phyloP scores from a whole-genome alignment of 108 stramenopile genomes.

The Bacterosira constricta region DNA sequence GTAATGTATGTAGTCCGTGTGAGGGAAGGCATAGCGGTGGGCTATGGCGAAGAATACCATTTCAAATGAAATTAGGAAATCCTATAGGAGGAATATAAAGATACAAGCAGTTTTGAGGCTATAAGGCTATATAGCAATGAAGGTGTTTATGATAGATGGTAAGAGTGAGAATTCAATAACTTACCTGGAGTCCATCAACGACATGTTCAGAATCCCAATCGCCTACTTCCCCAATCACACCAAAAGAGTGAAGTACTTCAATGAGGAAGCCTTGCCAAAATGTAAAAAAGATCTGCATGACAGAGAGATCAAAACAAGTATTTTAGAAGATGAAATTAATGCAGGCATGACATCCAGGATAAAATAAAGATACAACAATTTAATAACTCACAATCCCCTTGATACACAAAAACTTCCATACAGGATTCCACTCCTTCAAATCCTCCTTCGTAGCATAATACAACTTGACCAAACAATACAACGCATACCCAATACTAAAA shows the following conservation, averaged over 20 bases:
- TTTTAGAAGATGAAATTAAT: not conserved
- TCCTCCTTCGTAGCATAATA: conserved; percentile 54
- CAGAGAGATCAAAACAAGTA: not conserved
- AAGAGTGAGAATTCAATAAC: not conserved
- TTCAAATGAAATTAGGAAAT: conserved; percentile 58
- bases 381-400: conserved; percentile 52
- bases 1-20: conserved; percentile 55
- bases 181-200: conserved; percentile 45
- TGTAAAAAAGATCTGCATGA: conserved; percentile 52
- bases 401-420: conserved; percentile 68
- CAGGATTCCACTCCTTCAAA: conserved; percentile 55
- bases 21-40: conserved; percentile 58
- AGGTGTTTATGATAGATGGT: not conserved
- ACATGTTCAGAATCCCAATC: conserved; percentile 37
- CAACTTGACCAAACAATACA: conserved; percentile 62
- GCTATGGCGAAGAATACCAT: conserved; percentile 60
- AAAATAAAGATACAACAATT: not conserved
- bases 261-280: conserved; percentile 61
- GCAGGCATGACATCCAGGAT: not conserved
- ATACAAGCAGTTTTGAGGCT: not conserved
- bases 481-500: conserved; percentile 55
- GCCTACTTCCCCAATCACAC: conserved; percentile 37
- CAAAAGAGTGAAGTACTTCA: conserved; percentile 22
- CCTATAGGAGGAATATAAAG: conserved; percentile 20
- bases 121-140: not conserved